Evolutionary conservation across 192 early-diverging fungal genomes (phyloP).

Genomic region (Pilobolus umbonatus): DNA sequence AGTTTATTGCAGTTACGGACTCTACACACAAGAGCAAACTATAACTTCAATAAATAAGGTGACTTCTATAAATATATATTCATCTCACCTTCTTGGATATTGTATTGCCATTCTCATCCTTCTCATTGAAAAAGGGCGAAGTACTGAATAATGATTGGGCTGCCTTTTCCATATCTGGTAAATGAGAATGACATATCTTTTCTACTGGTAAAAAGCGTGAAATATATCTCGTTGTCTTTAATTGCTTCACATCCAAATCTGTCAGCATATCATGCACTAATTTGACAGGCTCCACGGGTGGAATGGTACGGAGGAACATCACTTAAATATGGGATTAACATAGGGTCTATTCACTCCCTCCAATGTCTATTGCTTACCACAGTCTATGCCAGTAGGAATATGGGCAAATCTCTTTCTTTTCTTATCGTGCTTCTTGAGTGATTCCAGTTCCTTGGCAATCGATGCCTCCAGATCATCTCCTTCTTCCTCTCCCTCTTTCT

Average conservation of each 20-base stretch:
- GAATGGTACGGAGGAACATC: slow-evolving; percentile 42
- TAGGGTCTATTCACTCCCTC: too few species aligned
- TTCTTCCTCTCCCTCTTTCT: slow-evolving; percentile 28
- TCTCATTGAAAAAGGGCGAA: slow-evolving; percentile 43
- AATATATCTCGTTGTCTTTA: slow-evolving; percentile 35
- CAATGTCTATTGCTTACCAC: slow-evolving; percentile 37
- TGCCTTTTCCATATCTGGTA: slow-evolving; percentile 42
- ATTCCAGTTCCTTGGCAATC: slow-evolving; percentile 49
- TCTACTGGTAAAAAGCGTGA: slow-evolving; percentile 50
- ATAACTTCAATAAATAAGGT: not conserved
- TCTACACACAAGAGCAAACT: slow-evolving; percentile 55
- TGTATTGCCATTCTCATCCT: slow-evolving; percentile 28
- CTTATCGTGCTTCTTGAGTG: slow-evolving; percentile 41
- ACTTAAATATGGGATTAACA: too few species aligned
- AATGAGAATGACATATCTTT: slow-evolving; percentile 44
- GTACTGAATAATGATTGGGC: slow-evolving; percentile 35
- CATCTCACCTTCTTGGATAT: slow-evolving; percentile 18
- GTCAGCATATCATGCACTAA: slow-evolving; percentile 27
- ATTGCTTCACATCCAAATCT: slow-evolving; percentile 17
- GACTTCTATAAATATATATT: not conserved
- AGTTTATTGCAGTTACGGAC: slow-evolving; percentile 56
- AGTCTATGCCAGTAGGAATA: slow-evolving; percentile 45
- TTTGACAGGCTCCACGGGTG: slow-evolving; percentile 39
- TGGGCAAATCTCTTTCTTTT: slow-evolving; percentile 41
- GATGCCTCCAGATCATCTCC: slow-evolving; percentile 48